These are phyloP conservation scores for Parathielavia appendiculata DNA, from an alignment of 495 filamentous ascomycete genomes.

Conservation along the genomic window DNA sequence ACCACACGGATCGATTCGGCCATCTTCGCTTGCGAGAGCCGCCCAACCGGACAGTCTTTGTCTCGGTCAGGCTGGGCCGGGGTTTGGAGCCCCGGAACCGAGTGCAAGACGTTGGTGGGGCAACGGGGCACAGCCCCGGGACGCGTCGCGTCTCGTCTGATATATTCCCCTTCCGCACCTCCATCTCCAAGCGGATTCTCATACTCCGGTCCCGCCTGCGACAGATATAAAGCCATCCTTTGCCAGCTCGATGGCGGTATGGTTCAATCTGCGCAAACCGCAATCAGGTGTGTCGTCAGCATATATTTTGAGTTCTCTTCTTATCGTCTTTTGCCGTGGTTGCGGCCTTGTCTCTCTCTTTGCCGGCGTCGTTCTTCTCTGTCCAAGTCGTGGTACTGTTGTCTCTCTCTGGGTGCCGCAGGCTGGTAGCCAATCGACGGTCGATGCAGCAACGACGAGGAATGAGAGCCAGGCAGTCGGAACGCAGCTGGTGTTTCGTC, in stretches of 20 bases:
- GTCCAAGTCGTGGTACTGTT: not conserved
- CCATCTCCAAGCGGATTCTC: not conserved
- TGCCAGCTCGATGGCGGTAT: not conserved
- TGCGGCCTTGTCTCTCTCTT: not conserved
- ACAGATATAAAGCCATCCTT: not conserved
- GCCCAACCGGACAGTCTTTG: slow-evolving; percentile 6
- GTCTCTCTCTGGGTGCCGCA: no score
- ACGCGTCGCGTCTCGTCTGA: not conserved
- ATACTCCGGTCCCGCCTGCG: not conserved
- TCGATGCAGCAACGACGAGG: not conserved
- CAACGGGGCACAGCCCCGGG: not conserved
- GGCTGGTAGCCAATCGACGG: not conserved
- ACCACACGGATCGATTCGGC: not conserved
- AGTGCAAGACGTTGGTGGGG: slow-evolving; percentile 1
- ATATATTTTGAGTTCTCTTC: not conserved
- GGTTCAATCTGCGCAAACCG: not conserved
- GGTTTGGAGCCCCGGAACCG: not conserved
- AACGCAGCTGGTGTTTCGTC: slow-evolving; percentile 22
- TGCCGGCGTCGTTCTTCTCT: not conserved
- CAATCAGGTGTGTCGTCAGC: not conserved
- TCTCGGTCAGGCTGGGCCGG: not conserved
- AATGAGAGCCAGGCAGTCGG: slow-evolving; percentile 9
- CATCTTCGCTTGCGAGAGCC: not conserved
- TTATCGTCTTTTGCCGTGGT: not conserved
- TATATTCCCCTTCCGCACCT: not conserved